A percentile compares a stretch with the other conserved stretches of the same genome.
Evolutionary conservation across 1,284 basidiomycete genomes (phyloP).

Genomic region (Clitocybe nebularis): DNA sequence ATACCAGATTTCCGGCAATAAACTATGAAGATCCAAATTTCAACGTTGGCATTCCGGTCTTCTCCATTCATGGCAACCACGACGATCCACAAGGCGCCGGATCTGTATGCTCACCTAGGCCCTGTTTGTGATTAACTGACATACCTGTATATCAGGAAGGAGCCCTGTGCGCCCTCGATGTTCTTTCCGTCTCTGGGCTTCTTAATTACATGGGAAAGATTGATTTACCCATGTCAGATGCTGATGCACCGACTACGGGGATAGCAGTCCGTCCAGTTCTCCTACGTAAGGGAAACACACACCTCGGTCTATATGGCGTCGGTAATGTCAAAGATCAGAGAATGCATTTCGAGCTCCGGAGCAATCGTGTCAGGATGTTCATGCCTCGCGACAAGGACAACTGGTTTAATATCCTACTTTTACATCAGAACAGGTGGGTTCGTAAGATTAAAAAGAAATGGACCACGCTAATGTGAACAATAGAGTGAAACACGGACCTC

Average conservation of each 20-base stretch:
- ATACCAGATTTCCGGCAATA: conserved; percentile 94
- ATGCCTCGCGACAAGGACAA: conserved; percentile 86
- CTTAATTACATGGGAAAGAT: conserved; percentile 98
- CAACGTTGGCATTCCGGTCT: conserved; percentile 93
- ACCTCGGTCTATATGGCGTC: conserved; percentile 89
- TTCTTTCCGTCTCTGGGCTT: conserved; percentile 90
- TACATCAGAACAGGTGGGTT: conserved; percentile 98
- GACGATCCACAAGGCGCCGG: conserved; percentile 98
- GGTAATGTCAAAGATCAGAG: conserved; percentile 96
- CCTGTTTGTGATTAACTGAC: background rate
- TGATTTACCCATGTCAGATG: conserved; percentile 61
- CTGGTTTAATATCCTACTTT: conserved; percentile 93
- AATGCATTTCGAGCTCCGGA: conserved; percentile 93
- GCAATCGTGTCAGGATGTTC: conserved; percentile 93
- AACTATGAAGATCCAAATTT: conserved; percentile 98
- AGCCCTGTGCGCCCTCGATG: conserved; percentile 91
- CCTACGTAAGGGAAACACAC: conserved; percentile 84
- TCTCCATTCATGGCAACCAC: conserved; percentile 99
- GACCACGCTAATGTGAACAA: background rate
- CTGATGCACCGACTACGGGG: conserved; percentile 66
- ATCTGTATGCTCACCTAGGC: conserved; percentile 47
- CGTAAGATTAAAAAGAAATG: conserved; percentile 18
- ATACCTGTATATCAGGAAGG: conserved; percentile 61
- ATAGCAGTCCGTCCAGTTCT: conserved; percentile 90
- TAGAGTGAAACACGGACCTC: conserved; percentile 91